A percentile compares a stretch with the other conserved stretches of the same genome.
Evolutionary conservation across 208 protist species (phyloP).

Genomic region (Perkinsela sp.): DNA sequence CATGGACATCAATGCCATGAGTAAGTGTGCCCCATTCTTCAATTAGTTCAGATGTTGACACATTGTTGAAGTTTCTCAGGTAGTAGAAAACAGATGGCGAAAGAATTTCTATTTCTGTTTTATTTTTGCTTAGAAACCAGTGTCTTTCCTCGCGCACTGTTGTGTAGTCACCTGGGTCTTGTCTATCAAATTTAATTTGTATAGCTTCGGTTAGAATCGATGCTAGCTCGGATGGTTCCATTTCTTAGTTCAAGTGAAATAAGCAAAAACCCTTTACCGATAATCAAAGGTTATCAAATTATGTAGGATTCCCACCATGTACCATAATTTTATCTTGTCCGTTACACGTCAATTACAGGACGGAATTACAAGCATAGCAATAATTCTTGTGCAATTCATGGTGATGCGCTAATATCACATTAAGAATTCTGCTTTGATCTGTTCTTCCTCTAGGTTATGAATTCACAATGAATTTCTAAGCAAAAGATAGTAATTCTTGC

Average conservation of each 20-base stretch:
- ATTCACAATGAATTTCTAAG: too few relatives aligned
- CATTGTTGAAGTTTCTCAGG: background rate
- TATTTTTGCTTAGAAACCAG: background rate
- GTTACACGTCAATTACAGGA: too few relatives aligned
- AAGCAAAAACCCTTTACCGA: too few relatives aligned
- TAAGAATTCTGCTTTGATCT: too few relatives aligned
- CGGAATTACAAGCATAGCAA: too few relatives aligned
- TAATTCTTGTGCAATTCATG: too few relatives aligned
- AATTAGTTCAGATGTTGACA: background rate
- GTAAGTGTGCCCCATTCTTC: background rate
- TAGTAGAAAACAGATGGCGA: background rate
- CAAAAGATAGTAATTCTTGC: too few relatives aligned
- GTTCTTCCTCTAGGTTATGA: too few relatives aligned
- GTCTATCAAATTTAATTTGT: background rate
- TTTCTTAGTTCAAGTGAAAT: background rate
- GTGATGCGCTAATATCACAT: too few relatives aligned
- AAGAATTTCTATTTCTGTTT: constrained; percentile 1
- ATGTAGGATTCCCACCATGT: too few relatives aligned
- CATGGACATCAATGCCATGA: background rate
- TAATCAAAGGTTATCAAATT: too few relatives aligned
- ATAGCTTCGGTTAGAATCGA: background rate
- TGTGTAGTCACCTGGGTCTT: background rate
- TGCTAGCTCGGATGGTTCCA: background rate
- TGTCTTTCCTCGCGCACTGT: background rate
- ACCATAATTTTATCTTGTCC: too few relatives aligned